Percentiles rank a stretch among this genome's conserved stretches.
Conservation (phyloP, 2,329 filamentous ascomycete species). For the Mariannaea elegans region DNA sequence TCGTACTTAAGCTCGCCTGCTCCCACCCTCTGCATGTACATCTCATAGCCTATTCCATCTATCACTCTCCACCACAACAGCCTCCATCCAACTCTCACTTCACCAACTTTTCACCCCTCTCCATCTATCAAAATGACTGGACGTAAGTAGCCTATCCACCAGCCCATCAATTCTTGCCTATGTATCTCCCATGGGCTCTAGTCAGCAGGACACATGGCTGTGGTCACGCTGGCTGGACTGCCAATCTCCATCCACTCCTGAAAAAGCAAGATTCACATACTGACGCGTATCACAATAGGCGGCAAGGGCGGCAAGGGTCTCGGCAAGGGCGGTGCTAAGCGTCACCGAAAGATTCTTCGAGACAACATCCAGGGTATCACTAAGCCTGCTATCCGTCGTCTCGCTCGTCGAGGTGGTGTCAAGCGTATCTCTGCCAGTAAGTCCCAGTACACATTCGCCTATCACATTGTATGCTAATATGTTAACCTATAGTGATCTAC, state of each 20-base stretch:
- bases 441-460: too few relatives aligned
- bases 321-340: constrained; percentile 98
- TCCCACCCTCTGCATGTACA: constrained; percentile 36
- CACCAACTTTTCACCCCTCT: constrained; percentile 27
- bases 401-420: constrained; percentile 98
- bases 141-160: constrained; percentile 64
- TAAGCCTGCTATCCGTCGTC: constrained; percentile 98
- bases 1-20: constrained; percentile 49
- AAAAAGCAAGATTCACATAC: constrained; percentile 39
- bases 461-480: too few relatives aligned
- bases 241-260: background rate
- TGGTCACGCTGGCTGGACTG: too few relatives aligned
- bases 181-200: too few relatives aligned
- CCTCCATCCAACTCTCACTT: constrained; percentile 16
- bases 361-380: constrained; percentile 99
- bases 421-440: constrained; percentile 94
- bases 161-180: too few relatives aligned
- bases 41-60: constrained; percentile 26
- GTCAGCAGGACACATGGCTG: too few relatives aligned
- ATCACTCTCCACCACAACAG: constrained; percentile 18
- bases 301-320: constrained; percentile 98
- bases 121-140: constrained; percentile 71
- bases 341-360: constrained; percentile 98
- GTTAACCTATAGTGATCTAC: constrained; percentile 88
- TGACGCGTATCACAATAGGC: constrained; percentile 67